Base-by-base conservation (phyloP, 2,329 filamentous ascomycete species). In the Phaeosphaeriaceae sp. region DNA sequence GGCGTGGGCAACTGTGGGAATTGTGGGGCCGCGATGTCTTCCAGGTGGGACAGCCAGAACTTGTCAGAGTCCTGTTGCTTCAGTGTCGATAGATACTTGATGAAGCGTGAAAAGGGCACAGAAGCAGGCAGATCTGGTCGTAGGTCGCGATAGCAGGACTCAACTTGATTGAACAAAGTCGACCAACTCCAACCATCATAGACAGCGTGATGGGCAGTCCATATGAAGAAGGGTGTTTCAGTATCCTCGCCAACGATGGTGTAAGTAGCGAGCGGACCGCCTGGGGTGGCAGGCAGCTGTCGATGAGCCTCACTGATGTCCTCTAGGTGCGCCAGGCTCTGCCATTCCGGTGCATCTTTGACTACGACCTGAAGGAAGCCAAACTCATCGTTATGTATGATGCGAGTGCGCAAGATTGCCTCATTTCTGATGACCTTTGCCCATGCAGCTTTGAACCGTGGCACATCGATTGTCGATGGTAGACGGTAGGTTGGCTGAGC, bases 391-490 rank as follows among this genome's bases (percentile, higher is more conserved):
- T 66, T 69, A 36, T 71, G 70, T 4, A 76, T 61, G 25, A 76
- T 67, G 4, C 82, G 77, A 22, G 83, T 85, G 20, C 83, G 76
- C 7, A 85, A 70, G 31, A 83, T 82, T 21, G 80, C 76, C 45
- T 81, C 73, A 25, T 78, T 72, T 3, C 75, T 67, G 17, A 82
- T 76, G 19, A 80, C 76, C 5, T 70, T 69, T 51, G 82, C 75
- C 82, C 82, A 85, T 1, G 82, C 78, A 11, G 72, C 56, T 56
- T 80, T 79, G 69, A 84, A 83, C 4, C 65, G 65, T 5, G 59
- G 31, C 7, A 74, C 41, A 48, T 76, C 63, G 10, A 68, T 66
- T n/a, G 69, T 57, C 2, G 61, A n/a, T 17, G 73, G 73, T 11
- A 76, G 54, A 19, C 74, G 73, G 63, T 81, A 82, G 0, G 80